Conservation (phyloP, 805 yeast genomes). For the Kuraishia piskuri region DNA sequence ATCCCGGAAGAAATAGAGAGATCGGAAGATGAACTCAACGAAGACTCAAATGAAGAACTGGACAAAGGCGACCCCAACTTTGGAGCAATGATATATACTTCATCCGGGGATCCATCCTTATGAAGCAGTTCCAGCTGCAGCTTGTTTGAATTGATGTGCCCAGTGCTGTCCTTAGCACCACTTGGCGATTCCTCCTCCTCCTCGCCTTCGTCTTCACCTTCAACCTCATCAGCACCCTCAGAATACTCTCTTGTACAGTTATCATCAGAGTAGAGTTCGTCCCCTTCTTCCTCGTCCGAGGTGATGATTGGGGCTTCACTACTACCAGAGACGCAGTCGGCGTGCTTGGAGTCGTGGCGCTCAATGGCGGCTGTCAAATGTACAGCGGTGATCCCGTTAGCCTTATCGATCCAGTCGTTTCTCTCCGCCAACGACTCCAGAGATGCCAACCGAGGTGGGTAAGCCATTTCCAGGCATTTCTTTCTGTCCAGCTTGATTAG, state of each 20-base stretch:
- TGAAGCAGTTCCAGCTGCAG: not conserved
- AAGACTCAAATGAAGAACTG: not conserved
- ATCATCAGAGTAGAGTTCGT: not conserved
- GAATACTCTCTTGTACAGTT: not conserved
- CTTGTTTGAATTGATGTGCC: not conserved
- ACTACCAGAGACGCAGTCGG: not conserved
- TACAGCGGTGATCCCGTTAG: not conserved
- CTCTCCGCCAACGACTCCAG: not conserved
- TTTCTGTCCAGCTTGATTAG: constrained; percentile 10
- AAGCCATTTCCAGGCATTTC: not conserved
- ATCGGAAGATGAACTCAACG: not conserved
- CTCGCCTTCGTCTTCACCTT: not conserved
- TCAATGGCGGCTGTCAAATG: not conserved
- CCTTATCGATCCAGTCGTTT: not conserved
- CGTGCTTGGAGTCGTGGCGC: not conserved
- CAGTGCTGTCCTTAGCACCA: not conserved
- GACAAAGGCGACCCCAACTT: not conserved
- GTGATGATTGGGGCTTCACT: too few species aligned
- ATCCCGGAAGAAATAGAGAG: not conserved
- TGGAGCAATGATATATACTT: not conserved
- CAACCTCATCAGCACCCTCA: not conserved
- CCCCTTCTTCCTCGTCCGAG: not conserved
- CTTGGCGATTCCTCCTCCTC: not conserved
- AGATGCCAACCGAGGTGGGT: not conserved
- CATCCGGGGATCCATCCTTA: not conserved